phyloP scores from a whole-genome alignment of 2,329 filamentous ascomycete genomes.

The Ophiocordyceps camponoti-leonardi region DNA sequence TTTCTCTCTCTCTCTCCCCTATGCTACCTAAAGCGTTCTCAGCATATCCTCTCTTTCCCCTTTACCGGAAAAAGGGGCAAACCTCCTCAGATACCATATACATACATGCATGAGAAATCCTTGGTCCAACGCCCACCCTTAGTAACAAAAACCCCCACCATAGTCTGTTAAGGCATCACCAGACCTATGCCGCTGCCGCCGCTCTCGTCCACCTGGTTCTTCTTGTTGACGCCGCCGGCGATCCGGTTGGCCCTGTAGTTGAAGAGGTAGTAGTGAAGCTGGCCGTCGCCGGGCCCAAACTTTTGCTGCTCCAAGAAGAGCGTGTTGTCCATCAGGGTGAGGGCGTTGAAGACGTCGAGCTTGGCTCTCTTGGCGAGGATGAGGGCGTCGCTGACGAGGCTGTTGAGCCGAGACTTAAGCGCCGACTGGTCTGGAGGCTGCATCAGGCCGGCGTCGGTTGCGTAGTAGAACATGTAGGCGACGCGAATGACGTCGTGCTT shows the following conservation, averaged over 20 bases:
- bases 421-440: conserved; percentile 34
- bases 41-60: too few relatives aligned
- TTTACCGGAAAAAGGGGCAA: too few relatives aligned
- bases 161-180: conserved; percentile 46
- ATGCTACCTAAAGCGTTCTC: too few relatives aligned
- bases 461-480: conserved; percentile 96
- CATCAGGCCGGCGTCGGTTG: conserved; percentile 58
- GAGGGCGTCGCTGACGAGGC: conserved; percentile 67
- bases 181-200: conserved; percentile 76
- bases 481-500: conserved; percentile 70
- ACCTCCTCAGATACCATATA: too few relatives aligned
- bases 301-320: conserved; percentile 89
- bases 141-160: background rate
- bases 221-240: conserved; percentile 64
- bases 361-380: conserved; percentile 68
- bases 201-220: conserved; percentile 61
- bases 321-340: conserved; percentile 85
- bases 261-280: conserved; percentile 93
- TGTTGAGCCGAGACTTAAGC: conserved; percentile 65
- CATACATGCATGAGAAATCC: too few relatives aligned
- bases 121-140: too few relatives aligned
- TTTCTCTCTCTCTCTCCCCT: background rate
- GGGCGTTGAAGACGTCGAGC: conserved; percentile 94
- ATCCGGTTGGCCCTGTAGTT: conserved; percentile 88
- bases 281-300: conserved; percentile 86